Evolutionary conservation across 257 asterid species (phyloP), one percentile per base, ranked within the genome.

Genomic region (Rauvolfia tetraphylla): DNA sequence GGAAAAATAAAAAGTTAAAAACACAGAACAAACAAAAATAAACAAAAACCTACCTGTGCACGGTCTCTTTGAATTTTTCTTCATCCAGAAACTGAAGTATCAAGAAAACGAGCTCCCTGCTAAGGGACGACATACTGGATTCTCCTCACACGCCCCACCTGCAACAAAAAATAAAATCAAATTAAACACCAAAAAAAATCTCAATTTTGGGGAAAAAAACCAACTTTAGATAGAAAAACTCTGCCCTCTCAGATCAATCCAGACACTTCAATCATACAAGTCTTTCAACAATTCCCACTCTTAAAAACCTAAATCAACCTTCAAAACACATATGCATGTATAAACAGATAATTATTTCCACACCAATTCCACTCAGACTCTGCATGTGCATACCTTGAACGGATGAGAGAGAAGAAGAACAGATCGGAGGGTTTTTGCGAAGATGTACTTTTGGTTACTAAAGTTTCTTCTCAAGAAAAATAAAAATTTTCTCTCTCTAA

Each of bases 51-150:
- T 83, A 87, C 91, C 84, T 81, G 76, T 85, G 91, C 78, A 87
- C 91, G 72, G 86, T 68, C 59, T 85, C 89, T 59, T 83, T 87
- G 75, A 81, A 87, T 76, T 87, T 87, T 79, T 87, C 89, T 77
- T 87, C 91, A 76, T 87, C 89, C 36, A 87, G 82, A 82, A 85
- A 87, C 62, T 87, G 91, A 53, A 85, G 91, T 76, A 87, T 85
- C 72, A 87, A 77, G 76, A 87, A 87, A 72, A 87, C 91, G n/a
- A 87, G 87, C 81, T 87, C 91, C 82, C 89, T 85, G 79, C 89
- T 87, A 78, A 87, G 73, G 75, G 89, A 85, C 75, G 91, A 78
- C 91, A 87, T 87, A 49, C 36, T 57, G 25, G 42, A 76, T 57
- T 68, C 79, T 65, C 73, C 77, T 73, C 82, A 79, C 77, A 66